Conservation (phyloP, 225 moss, liverwort and hornwort species). For the Marchantia paleacea region DNA sequence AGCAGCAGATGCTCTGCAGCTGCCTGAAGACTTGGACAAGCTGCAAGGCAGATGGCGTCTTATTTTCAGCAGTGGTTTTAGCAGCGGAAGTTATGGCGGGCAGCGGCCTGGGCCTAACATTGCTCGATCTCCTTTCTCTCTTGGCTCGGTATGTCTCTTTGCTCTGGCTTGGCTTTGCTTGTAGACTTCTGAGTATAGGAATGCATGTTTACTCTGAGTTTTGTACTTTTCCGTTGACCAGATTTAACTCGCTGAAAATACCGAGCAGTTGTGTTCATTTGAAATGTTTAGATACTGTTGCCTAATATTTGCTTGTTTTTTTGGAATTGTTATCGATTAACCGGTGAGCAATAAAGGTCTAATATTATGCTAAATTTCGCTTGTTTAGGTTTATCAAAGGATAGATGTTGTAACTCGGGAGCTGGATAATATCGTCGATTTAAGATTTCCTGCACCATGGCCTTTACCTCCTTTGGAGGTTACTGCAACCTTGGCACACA, state of each 20-base stretch:
- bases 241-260: too few species aligned
- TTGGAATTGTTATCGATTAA: too few species aligned
- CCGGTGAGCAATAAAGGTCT: not conserved
- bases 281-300: too few species aligned
- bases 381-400: constrained; percentile 74
- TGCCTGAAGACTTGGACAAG: constrained; percentile 63
- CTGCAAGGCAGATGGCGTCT: constrained; percentile 92
- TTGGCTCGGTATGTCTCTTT: constrained; percentile 63
- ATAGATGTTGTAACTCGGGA: constrained; percentile 66
- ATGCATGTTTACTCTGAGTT: too few species aligned
- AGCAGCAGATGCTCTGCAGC: constrained; percentile 46
- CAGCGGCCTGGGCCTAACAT: constrained; percentile 74
- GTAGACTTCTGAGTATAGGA: not conserved
- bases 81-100: constrained; percentile 82
- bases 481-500: constrained; percentile 74
- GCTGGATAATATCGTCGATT: constrained; percentile 88
- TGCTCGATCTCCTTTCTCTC: constrained; percentile 63
- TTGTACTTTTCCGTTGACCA: too few species aligned
- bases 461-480: constrained; percentile 71
- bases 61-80: constrained; percentile 80
- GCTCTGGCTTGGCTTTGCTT: not conserved
- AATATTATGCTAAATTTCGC: not conserved
- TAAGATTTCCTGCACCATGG: constrained; percentile 79
- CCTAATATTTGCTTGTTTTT: too few species aligned
- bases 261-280: too few species aligned